Evolutionary conservation across 768 basidiomycete genomes (phyloP).

Genomic region (Auriscalpium microsporum): DNA sequence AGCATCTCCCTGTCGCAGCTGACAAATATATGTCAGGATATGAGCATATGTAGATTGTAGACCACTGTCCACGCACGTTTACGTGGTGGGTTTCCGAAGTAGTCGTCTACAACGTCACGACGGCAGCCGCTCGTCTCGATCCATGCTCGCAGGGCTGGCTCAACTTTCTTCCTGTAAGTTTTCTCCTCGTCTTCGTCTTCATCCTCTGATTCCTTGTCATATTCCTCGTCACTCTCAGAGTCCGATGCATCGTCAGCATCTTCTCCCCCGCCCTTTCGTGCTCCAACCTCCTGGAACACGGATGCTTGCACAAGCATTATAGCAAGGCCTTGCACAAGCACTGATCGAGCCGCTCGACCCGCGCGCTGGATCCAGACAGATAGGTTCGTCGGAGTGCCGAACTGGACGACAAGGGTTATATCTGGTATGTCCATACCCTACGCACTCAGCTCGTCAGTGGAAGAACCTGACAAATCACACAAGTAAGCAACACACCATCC

Average conservation of each 20-base stretch:
- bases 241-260: too few species aligned
- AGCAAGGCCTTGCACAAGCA: not conserved
- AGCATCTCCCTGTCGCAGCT: not conserved
- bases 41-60: not conserved
- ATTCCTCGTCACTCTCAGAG: too few species aligned
- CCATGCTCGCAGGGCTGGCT: not conserved
- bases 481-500: not conserved
- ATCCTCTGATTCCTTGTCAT: not conserved
- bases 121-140: not conserved
- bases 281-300: not conserved
- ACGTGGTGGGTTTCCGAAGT: not conserved
- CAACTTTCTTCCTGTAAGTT: not conserved
- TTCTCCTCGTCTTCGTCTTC: not conserved
- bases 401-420: slow-evolving; percentile 28
- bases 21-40: not conserved
- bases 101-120: not conserved
- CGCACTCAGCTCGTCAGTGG: slow-evolving; percentile 8
- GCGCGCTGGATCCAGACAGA: slow-evolving; percentile 26
- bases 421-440: slow-evolving; percentile 22
- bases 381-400: slow-evolving; percentile 25
- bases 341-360: slow-evolving; percentile 4
- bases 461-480: too few species aligned
- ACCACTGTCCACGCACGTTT: too few species aligned
- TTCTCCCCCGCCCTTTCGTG: not conserved
- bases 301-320: not conserved